These are phyloP conservation scores for Morella rubra DNA, from an alignment of 306 rosid species.

Conservation along the genomic window DNA sequence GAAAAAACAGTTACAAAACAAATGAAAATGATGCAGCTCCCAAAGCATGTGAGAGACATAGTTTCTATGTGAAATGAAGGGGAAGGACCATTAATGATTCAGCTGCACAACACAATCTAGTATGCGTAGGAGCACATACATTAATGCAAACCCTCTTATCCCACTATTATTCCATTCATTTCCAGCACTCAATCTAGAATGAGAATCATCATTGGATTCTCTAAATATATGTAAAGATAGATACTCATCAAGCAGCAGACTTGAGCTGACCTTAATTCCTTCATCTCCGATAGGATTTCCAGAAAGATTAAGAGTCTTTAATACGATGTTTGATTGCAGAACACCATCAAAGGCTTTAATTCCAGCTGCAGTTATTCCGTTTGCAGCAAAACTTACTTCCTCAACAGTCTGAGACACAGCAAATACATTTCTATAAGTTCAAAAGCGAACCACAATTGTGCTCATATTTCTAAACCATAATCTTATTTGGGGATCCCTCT, in stretches of 20 bases:
- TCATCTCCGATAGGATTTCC: slow-evolving; percentile 97
- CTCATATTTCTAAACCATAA: neutral
- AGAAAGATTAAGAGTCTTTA: slow-evolving; percentile 87
- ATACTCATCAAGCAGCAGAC: slow-evolving; percentile 9
- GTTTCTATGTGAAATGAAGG: neutral
- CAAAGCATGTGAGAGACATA: neutral
- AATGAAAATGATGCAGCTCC: neutral
- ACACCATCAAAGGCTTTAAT: slow-evolving; percentile 91
- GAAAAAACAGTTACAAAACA: neutral
- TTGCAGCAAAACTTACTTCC: slow-evolving; percentile 93
- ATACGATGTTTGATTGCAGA: slow-evolving; percentile 83
- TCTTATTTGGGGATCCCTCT: too few species aligned
- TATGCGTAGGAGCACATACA: neutral
- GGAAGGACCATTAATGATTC: neutral
- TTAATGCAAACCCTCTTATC: neutral
- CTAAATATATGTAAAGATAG: neutral
- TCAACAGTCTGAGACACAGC: slow-evolving; percentile 65
- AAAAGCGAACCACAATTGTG: slow-evolving; percentile 6
- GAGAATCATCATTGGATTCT: slow-evolving; percentile 1
- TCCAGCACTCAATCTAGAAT: slow-evolving; percentile 8
- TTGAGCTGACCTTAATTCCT: slow-evolving; percentile 72
- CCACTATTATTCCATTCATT: neutral
- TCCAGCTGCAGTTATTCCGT: slow-evolving; percentile 93
- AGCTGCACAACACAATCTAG: neutral
- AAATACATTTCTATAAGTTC: slow-evolving; percentile 22